Evolutionary conservation across 1,284 basidiomycete species (phyloP).

Genomic region (Puccinia polysora): DNA sequence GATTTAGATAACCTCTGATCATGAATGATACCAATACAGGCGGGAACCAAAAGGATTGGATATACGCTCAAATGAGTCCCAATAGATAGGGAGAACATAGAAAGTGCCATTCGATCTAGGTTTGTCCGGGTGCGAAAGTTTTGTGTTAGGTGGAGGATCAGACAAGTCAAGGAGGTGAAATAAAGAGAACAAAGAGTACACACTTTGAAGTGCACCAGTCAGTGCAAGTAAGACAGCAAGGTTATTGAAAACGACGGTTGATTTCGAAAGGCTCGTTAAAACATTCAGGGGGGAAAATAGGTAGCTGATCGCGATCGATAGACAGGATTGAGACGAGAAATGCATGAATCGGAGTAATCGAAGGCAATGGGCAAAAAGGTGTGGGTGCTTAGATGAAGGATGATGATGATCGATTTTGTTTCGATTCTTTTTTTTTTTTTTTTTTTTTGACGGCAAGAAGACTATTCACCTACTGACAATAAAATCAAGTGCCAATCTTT

Average conservation of each 20-base stretch:
- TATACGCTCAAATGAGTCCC: conserved; percentile 68
- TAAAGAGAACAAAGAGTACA: neutral
- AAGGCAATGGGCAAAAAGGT: no score
- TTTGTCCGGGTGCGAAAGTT: neutral
- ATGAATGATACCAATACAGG: conserved; percentile 11
- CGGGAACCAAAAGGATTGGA: conserved; percentile 62
- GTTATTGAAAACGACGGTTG: conserved; percentile 45
- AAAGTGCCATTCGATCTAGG: conserved; percentile 60
- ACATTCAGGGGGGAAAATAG: conserved; percentile 42
- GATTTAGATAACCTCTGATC: neutral
- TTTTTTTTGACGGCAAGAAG: neutral
- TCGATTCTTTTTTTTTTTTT: no score
- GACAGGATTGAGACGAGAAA: neutral
- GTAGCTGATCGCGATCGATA: conserved; percentile 21
- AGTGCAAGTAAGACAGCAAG: conserved; percentile 42
- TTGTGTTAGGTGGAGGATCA: neutral
- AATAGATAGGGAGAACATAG: conserved; percentile 66
- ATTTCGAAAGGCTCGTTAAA: conserved; percentile 44
- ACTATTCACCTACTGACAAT: neutral
- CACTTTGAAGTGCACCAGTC: conserved; percentile 12
- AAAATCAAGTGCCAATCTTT: conserved; percentile 12
- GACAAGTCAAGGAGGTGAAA: neutral
- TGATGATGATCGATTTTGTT: no score
- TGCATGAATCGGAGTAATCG: neutral
- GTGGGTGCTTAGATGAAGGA: neutral